Percentiles rank a stretch among this genome's conserved stretches.
These are phyloP conservation scores for Beta vulgaris DNA, from an alignment of 148 eudicot genomes.

Conservation along the genomic window DNA sequence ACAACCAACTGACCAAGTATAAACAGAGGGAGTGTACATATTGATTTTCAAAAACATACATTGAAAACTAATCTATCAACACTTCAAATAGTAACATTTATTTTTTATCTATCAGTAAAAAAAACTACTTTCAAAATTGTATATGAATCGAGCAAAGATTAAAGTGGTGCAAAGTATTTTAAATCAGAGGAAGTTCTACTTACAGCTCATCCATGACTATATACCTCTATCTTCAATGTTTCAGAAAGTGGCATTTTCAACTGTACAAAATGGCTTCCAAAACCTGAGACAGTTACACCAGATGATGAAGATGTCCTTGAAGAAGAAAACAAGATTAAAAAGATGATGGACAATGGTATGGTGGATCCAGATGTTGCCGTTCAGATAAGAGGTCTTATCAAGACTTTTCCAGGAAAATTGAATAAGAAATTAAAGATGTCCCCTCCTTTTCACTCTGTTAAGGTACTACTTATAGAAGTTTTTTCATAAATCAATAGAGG, in stretches of 20 bases:
- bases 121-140: no score
- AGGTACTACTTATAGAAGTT: slow-evolving; percentile 5
- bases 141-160: no score
- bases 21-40: no score
- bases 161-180: no score
- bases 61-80: no score
- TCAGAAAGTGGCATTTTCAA: slow-evolving; percentile 48
- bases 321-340: slow-evolving; percentile 64
- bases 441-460: slow-evolving; percentile 65
- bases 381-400: slow-evolving; percentile 70
- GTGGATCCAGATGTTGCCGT: slow-evolving; percentile 60
- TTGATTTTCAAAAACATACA: no score
- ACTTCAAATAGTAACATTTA: no score
- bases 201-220: neutral
- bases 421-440: slow-evolving; percentile 49
- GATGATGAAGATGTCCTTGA: slow-evolving; percentile 70
- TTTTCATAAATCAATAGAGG: neutral
- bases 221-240: neutral
- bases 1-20: no score
- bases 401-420: slow-evolving; percentile 49
- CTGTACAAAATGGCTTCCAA: slow-evolving; percentile 41
- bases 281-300: slow-evolving; percentile 33
- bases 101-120: no score
- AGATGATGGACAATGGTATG: slow-evolving; percentile 35
- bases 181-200: no score